Conservation (phyloP, 129 eudicot species). For the Lactuca sativa region DNA sequence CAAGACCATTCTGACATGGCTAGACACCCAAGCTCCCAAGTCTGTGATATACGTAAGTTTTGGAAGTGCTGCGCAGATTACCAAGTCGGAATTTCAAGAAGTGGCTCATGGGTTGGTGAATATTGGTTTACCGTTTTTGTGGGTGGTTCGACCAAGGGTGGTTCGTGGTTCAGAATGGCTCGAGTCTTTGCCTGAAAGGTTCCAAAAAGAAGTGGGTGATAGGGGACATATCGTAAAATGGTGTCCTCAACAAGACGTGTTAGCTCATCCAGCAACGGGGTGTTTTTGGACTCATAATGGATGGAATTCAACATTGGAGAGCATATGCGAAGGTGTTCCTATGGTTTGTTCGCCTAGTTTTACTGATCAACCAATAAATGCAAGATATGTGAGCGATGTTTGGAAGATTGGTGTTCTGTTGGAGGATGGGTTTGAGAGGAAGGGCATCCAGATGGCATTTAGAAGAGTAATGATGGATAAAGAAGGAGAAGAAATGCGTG, state of each 20-base stretch:
- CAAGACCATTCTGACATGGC: conserved; percentile 36
- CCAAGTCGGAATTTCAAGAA: conserved; percentile 35
- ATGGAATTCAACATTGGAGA: conserved; percentile 57
- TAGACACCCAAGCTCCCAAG: conserved; percentile 42
- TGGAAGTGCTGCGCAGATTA: conserved; percentile 48
- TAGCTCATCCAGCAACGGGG: conserved; percentile 41
- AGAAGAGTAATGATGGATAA: conserved; percentile 37
- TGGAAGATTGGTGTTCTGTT: conserved; percentile 47
- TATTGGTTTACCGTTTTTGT: conserved; percentile 30
- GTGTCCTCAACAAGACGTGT: conserved; percentile 55
- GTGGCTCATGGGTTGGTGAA: conserved; percentile 48
- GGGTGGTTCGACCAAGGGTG: conserved; percentile 51
- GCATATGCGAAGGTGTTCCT: conserved; percentile 53
- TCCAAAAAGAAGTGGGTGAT: conserved; percentile 17
- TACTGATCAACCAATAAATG: conserved; percentile 42
- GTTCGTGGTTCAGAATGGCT: conserved; percentile 36
- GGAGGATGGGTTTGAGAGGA: conserved; percentile 36
- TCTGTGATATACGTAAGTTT: conserved; percentile 55
- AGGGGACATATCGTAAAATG: conserved; percentile 50
- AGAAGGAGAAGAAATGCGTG: conserved; percentile 38
- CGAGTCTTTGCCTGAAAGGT: conserved; percentile 12
- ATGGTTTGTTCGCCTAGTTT: conserved; percentile 51
- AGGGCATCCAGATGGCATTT: conserved; percentile 28
- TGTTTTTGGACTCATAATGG: conserved; percentile 54
- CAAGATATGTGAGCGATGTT: conserved; percentile 39